phyloP scores from a whole-genome alignment of 225 moss, liverwort and hornwort species.

The Physcomitrellopsis africana region DNA sequence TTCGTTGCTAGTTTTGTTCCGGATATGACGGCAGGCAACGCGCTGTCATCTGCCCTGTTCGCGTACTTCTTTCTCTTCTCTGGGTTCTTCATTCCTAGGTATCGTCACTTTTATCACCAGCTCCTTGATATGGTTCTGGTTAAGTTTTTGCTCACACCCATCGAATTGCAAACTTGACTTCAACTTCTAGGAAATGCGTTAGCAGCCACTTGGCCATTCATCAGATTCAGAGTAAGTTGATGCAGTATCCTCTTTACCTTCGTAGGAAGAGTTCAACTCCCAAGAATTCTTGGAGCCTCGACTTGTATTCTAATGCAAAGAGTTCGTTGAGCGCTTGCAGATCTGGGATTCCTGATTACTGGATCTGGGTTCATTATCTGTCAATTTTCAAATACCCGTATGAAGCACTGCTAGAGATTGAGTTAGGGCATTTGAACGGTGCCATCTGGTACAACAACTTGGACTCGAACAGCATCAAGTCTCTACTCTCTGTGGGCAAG shows the following conservation, averaged over 20 bases:
- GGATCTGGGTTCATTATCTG: conserved; percentile 70
- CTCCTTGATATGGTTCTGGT: too few species aligned
- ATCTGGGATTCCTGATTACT: conserved; percentile 58
- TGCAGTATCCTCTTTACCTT: too few species aligned
- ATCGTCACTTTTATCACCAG: background rate
- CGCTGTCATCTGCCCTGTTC: conserved; percentile 20
- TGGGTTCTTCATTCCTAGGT: conserved; percentile 71
- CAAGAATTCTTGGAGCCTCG: background rate
- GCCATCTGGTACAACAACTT: conserved; percentile 19
- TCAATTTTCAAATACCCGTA: conserved; percentile 66
- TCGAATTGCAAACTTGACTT: too few species aligned
- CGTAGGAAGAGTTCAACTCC: background rate
- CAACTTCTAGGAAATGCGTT: too few species aligned
- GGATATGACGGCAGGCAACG: conserved; percentile 22
- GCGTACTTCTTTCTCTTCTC: conserved; percentile 58
- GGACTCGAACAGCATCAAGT: conserved; percentile 34
- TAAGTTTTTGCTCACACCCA: too few species aligned
- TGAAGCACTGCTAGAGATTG: conserved; percentile 62
- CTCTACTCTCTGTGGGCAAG: conserved; percentile 23
- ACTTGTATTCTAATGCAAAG: background rate
- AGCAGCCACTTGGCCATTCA: too few species aligned
- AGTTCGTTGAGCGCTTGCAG: conserved; percentile 17
- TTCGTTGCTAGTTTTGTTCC: conserved; percentile 37
- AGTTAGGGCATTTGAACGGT: conserved; percentile 29
- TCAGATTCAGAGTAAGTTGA: too few species aligned